phyloP scores from a whole-genome alignment of 2,329 filamentous ascomycete species.

The Meredithiella fracta region DNA sequence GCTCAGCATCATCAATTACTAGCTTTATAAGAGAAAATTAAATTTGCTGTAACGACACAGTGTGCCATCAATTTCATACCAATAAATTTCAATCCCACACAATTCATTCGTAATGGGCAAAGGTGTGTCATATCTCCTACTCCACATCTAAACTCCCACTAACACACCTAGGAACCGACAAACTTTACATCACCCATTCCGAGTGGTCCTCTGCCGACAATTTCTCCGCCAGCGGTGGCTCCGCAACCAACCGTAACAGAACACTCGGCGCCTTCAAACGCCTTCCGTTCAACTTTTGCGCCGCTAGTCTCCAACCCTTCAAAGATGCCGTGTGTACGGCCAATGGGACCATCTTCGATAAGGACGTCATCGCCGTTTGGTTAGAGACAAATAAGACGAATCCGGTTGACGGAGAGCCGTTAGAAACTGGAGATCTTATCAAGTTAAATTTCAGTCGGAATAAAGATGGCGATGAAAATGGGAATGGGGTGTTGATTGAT shows the following conservation, averaged over 20 bases:
- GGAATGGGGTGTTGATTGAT: constrained; percentile 54
- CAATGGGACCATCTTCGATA: constrained; percentile 80
- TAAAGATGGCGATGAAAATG: constrained; percentile 42
- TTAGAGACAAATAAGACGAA: constrained; percentile 87
- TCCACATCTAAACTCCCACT: background rate
- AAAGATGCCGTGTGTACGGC: constrained; percentile 82
- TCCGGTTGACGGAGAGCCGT: constrained; percentile 64
- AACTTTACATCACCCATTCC: constrained; percentile 70
- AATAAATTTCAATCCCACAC: too few relatives aligned
- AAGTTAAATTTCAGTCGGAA: constrained; percentile 87
- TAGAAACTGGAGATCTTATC: constrained; percentile 71
- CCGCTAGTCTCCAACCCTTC: constrained; percentile 88
- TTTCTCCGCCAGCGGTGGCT: constrained; percentile 64
- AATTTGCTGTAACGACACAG: too few relatives aligned
- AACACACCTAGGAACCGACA: constrained; percentile 25
- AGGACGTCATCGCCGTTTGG: constrained; percentile 89
- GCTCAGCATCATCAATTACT: too few relatives aligned
- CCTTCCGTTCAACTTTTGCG: constrained; percentile 95
- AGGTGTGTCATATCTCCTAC: constrained; percentile 9
- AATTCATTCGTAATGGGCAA: too few relatives aligned
- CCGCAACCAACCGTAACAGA: constrained; percentile 43
- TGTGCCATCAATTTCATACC: too few relatives aligned
- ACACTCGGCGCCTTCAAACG: constrained; percentile 55
- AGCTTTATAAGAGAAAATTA: too few relatives aligned
- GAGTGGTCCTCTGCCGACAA: constrained; percentile 91